Conservation (phyloP, 768 basidiomycete species). For the Pleurotus salmoneostramineus region DNA sequence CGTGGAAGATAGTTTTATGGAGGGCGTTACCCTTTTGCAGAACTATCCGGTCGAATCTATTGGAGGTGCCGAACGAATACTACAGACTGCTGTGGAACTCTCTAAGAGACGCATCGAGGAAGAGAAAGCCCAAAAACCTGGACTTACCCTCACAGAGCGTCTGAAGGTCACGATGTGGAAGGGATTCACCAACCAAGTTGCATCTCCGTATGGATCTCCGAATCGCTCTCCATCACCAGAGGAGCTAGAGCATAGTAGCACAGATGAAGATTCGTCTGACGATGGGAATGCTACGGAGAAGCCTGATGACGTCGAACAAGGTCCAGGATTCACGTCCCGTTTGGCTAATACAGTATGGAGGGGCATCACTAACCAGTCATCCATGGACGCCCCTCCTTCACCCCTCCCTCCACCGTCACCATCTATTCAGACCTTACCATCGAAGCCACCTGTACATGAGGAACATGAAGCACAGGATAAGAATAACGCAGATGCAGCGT, state of each 20-base stretch:
- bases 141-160: constrained; percentile 48
- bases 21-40: constrained; percentile 62
- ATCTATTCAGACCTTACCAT: constrained; percentile 13
- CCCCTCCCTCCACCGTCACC: constrained; percentile 31
- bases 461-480: neutral
- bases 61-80: constrained; percentile 67
- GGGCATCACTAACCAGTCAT: constrained; percentile 71
- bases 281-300: constrained; percentile 46
- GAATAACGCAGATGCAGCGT: constrained; percentile 10
- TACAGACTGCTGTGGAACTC: constrained; percentile 68
- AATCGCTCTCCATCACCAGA: constrained; percentile 29
- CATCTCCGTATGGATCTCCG: constrained; percentile 31
- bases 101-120: constrained; percentile 43
- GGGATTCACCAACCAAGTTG: constrained; percentile 54
- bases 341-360: constrained; percentile 68
- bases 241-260: constrained; percentile 18
- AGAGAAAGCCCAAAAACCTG: constrained; percentile 23
- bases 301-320: constrained; percentile 14
- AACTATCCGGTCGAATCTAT: constrained; percentile 59
- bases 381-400: constrained; percentile 61
- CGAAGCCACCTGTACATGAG: constrained; percentile 11
- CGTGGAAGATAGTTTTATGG: constrained; percentile 60
- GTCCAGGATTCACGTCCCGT: constrained; percentile 42
- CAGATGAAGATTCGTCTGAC: constrained; percentile 23
- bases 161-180: constrained; percentile 63